Percentiles rank a stretch among this genome's conserved stretches.
Conservation (phyloP, 208 protist species). For the Leishmania lainsoni region DNA sequence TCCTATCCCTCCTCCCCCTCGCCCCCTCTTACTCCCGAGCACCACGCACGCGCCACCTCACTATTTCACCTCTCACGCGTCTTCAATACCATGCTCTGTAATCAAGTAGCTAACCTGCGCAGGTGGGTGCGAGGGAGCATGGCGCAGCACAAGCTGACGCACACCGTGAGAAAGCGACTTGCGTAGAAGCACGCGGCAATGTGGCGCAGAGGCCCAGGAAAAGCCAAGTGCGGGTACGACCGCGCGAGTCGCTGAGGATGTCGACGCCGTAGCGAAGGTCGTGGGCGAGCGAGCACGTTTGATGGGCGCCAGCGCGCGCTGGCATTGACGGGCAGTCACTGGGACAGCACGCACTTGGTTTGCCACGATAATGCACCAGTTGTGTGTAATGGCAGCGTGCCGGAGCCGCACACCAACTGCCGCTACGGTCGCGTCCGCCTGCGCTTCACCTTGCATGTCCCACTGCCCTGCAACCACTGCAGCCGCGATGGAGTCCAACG, state of each 20-base stretch:
- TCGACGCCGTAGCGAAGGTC: not conserved
- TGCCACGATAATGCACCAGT: constrained; percentile 53
- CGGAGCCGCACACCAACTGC: constrained; percentile 40
- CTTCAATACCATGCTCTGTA: constrained; percentile 46
- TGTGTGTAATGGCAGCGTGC: constrained; percentile 35
- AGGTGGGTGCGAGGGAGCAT: constrained; percentile 44
- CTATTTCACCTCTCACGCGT: constrained; percentile 7
- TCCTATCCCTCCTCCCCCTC: not conserved
- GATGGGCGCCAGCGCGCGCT: not conserved
- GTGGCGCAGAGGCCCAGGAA: constrained; percentile 47
- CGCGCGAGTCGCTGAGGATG: not conserved
- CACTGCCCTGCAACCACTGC: constrained; percentile 27
- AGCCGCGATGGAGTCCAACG: constrained; percentile 72
- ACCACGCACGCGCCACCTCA: not conserved
- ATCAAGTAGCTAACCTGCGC: constrained; percentile 40
- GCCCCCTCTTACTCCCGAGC: not conserved
- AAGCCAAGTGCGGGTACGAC: constrained; percentile 59
- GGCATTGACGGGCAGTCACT: not conserved
- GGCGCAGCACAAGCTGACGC: constrained; percentile 47
- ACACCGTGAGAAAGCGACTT: constrained; percentile 26
- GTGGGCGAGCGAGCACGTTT: constrained; percentile 22
- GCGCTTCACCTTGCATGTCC: constrained; percentile 5
- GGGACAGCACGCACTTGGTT: constrained; percentile 63
- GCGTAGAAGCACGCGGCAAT: constrained; percentile 52
- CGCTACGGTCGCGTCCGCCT: constrained; percentile 18